Evolutionary conservation across 345 rosid species (phyloP), one percentile per base, ranked within the genome.

Genomic region (Stellera chamaejasme): DNA sequence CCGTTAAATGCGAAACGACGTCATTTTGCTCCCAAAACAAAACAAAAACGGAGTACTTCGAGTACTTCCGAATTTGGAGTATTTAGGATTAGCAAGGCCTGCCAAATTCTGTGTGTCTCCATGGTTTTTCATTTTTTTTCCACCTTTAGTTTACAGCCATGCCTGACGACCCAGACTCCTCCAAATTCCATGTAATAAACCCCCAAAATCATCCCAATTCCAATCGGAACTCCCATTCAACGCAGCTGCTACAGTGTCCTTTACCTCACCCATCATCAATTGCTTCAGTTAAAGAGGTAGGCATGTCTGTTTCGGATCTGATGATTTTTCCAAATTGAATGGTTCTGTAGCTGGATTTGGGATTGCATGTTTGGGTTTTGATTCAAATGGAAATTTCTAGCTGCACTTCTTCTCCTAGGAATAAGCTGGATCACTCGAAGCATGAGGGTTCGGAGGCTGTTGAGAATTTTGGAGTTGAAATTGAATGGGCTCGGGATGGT

Each of bases 401-500:
- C 64, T 13, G 75, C 48, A 19, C 23, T 53, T 36, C 50, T 63
- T 69, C 81, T 43, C 75, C 79, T 10, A 52, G 75, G 51, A 44
- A 54, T 61, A 66, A 69, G 23, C 59, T 62, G 57, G 66, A 72
- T 74, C 75, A 44, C 19, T 56, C 55, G 15, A 66, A 66, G 48
- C 56, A 55, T 26, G 68, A 62, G 59, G 82, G 72, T 54, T 70
- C 74, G 50, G 65, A 59, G 55, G 76, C 60, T 6, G 60, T 66
- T 55, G 67, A 44, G 32, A 63, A 44, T 61, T 58, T 79, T 45
- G 84, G 77, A 68, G 28, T 70, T 13, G 84, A 79, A 68, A 27
- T 70, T 14, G 84, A 77, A 52, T 54, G 74, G 49, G 55, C 73
- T 26, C 44, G 67, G 14, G 10, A 47, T 65, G 62, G 19, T 42